Base-by-base conservation (phyloP, 768 basidiomycete genomes). In the Mycena capillaripes region DNA sequence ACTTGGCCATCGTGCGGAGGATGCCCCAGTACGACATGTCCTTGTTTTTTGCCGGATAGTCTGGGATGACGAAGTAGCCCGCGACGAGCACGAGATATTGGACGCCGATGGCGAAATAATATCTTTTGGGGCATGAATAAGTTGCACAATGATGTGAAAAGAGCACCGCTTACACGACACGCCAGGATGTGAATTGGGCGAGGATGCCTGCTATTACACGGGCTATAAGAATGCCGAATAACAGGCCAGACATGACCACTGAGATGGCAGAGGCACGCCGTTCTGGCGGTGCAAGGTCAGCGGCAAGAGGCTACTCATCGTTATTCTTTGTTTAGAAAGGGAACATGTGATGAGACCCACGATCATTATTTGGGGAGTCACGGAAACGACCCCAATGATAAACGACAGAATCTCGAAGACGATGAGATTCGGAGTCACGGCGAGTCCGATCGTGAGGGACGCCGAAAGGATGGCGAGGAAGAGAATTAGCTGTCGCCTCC, bases 351-450 rank as follows among this genome's bases (percentile, higher is more conserved):
- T 90, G 17, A 29, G 12, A 66, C 74, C 42, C n/a, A 75, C 74
- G 76, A 95, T 89, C 67, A 97, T 89, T 69, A 97, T 90, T 80
- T 94, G 93, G 0, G 93, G 91, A 0, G 90, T 89, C 56, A 95
- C 93, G n/a, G 90, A 91, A 29, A 88, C 82, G 16, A 89, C 82
- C 3, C 95, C 95, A 32, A 94, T 85, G 38, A 96, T 81, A 83
- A 92, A 97, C 17, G 88, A 90, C 7, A 97, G 80, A 0, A 81
- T 84, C 73, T 95, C 90, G 76, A 96, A 93, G 29, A 86, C 89
- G 9, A 80, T 82, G 5, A 95, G 83, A 59, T 81, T 88, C 2
- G 80, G 81, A 0, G 94, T 93, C 16, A 94, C 73, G 0, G 93
- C 88, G 1, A 96, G 85, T 0, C 92, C 95, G 59, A 97, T 90